These are phyloP conservation scores for Cutaneotrichosporon sp. DNA, from an alignment of 1,284 basidiomycete genomes.

Conservation along the genomic window DNA sequence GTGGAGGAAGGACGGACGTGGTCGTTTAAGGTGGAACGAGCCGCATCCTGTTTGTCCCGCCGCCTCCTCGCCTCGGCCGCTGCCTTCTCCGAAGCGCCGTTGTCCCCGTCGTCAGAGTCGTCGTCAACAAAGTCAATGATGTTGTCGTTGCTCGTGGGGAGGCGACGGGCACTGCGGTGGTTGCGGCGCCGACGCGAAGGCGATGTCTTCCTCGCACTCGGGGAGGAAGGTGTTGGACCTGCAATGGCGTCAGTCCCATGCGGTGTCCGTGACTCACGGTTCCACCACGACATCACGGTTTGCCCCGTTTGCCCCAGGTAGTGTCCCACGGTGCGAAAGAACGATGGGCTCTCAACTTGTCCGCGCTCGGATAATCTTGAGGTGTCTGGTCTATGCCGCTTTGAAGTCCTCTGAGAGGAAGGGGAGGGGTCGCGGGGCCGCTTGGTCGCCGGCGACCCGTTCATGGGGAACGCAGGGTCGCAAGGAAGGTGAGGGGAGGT, in stretches of 20 bases:
- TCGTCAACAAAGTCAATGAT: conserved; percentile 1
- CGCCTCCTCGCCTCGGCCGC: background rate
- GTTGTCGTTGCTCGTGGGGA: background rate
- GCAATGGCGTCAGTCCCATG: background rate
- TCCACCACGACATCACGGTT: background rate
- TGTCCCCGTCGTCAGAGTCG: conserved; percentile 1
- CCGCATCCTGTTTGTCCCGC: background rate
- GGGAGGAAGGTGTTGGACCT: background rate
- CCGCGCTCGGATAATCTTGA: background rate
- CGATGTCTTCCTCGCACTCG: background rate
- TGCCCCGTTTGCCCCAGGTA: no score
- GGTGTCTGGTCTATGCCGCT: background rate
- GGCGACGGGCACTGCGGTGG: background rate
- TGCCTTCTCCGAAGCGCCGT: background rate
- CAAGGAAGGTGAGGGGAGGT: background rate
- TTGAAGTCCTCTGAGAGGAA: background rate
- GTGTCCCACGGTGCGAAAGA: background rate
- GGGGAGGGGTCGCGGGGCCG: conserved; percentile 5
- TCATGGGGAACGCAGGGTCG: conserved; percentile 4
- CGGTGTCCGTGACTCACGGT: background rate
- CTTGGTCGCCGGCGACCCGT: conserved; percentile 8
- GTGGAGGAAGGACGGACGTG: background rate
- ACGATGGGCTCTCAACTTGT: background rate
- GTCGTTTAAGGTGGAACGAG: conserved; percentile 15
- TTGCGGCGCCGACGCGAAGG: background rate